phyloP scores from a whole-genome alignment of 2,329 filamentous ascomycete species.

The Alternaria viburni region DNA sequence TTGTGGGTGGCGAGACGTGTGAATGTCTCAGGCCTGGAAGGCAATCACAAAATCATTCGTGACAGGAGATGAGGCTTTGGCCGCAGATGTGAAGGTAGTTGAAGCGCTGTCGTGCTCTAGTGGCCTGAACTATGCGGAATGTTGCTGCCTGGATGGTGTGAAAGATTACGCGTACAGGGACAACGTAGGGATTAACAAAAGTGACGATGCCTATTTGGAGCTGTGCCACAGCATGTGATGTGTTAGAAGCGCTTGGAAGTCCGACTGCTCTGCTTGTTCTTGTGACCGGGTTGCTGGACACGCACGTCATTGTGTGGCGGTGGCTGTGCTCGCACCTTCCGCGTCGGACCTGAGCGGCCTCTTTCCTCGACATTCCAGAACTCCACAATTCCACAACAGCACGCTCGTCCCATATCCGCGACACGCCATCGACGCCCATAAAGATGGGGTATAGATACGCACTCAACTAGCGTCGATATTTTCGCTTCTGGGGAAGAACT shows the following conservation, averaged over 20 bases:
- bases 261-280: conserved; percentile 2
- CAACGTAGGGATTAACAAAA: conserved; percentile 3
- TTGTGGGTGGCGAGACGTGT: conserved; percentile 12
- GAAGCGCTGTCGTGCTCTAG: background rate
- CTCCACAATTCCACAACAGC: background rate
- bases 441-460: background rate
- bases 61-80: background rate
- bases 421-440: background rate
- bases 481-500: background rate
- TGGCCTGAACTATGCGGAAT: conserved; percentile 19
- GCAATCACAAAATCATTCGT: background rate
- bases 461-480: background rate
- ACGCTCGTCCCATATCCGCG: background rate
- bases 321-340: conserved; percentile 8
- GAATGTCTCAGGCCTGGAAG: background rate
- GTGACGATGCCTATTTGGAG: conserved; percentile 25
- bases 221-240: conserved; percentile 40
- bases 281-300: background rate
- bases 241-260: conserved; percentile 1
- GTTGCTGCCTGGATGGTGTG: conserved; percentile 39
- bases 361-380: background rate
- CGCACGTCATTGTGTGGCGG: conserved; percentile 20
- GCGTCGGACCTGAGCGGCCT: background rate
- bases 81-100: background rate
- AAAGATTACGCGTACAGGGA: conserved; percentile 24